Base-by-base conservation (phyloP, 1,284 basidiomycete genomes). In the Cryptococcus maquisensis region DNA sequence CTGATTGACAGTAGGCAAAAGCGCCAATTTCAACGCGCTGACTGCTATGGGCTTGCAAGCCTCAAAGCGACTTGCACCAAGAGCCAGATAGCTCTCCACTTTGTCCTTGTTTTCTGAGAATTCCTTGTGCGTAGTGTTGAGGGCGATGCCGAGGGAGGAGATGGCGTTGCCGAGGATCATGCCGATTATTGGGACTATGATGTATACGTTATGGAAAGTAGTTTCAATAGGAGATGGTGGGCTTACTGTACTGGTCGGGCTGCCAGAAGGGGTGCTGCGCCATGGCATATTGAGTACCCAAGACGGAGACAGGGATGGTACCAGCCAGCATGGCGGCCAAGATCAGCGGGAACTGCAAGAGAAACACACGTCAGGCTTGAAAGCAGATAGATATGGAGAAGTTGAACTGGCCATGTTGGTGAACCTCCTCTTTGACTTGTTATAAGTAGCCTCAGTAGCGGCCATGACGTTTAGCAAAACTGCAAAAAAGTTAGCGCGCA, bases 81-180 rank as follows among this genome's bases (percentile, higher is more conserved):
- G 88, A 0, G 89, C 86, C 24, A 92, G 83, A 60, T 87, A 86
- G 37, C 83, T 87, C 72, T 93, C 90, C 4, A 90, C 81, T 67
- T 86, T 89, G 75, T 91, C 89, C 41, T 80, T 77, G 67, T 89
- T 90, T 61, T 90, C 88, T 46, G 67, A 59, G 48, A 75, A 75
- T 53, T 76, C 72, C 24, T 64, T 69, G n/a, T 64, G 60, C 12
- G 75, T 67, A 4, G 60, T 64, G 52, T 81, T 83, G 4, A 86
- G 77, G 0, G 84, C 81, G 0, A 91, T 81, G 2, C 87, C 83
- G 21, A 90, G 82, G 1, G 84, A 83, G 0, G 85, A 85, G 54
- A 91, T 86, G 0, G 87, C 85, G 56, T 82, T 83, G 4, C 89
- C 89, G 49, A 88, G 87, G 2, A 91, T 79, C 90, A 92, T 91